Evolutionary conservation across 768 basidiomycete genomes (phyloP), one percentile per base, ranked within the genome.

Genomic region (Mycena metata): DNA sequence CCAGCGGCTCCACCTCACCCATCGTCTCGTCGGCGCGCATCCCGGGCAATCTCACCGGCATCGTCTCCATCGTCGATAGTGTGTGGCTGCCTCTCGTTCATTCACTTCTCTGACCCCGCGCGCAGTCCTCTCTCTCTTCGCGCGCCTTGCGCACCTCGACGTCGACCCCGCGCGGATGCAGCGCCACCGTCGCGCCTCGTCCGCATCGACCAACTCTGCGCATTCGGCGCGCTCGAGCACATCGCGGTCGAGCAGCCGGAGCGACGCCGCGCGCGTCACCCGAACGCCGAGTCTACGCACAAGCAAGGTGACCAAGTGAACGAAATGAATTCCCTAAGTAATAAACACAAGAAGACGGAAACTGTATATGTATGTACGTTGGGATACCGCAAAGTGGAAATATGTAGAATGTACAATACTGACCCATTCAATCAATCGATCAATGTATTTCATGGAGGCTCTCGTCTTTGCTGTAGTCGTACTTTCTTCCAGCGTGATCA

Each of bases 1-100:
- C 86, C 10, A 68, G 79, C 2, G 79, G 80, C 55, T 79, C 87
- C 17, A 79, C 85, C 2, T 89, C 90, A 1, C 87, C 89, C 2
- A 73, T 85, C 12, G 69, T 83, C 63, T 78, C 85, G 24, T 76
- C 86, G 47, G 73, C 79, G 63, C 65, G 60, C 54, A 33, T 77
- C 55, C 77, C 85, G 7, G 84, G 85, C 47, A 86, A 85, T 71
- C 82, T 92, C 9, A 89, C 85, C 10, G 94, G 94, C 16, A 86
- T 95, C n/a, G 90, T 94, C 12, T 94, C 94, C 16, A 86, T 92
- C 66, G 92, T 93, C 24, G 94, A 95, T 75, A 89, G 94, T 95
- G 19, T 45, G 24, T n/a, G 24, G 46, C 64, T 21, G 30, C 23
- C 67, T 24, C 49, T 57, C 26, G n/a, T 52, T 33, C 15, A 26